These are phyloP conservation scores for Penicillium italicum DNA, from an alignment of 2,329 filamentous ascomycete species.

Conservation along the genomic window DNA sequence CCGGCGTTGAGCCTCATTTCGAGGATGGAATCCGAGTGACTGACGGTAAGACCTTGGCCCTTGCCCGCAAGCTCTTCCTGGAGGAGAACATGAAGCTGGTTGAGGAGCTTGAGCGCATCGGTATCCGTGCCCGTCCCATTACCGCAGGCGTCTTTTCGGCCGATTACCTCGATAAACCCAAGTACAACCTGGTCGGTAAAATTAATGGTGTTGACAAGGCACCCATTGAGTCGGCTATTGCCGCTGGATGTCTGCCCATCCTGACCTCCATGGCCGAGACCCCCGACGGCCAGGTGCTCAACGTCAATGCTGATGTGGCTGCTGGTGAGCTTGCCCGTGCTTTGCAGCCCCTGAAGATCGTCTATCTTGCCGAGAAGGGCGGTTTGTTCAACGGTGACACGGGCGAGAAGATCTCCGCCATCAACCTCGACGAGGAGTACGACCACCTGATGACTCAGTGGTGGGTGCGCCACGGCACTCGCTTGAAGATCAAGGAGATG, in stretches of 20 bases:
- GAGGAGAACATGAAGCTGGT: conserved; percentile 93
- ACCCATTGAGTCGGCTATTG: conserved; percentile 86
- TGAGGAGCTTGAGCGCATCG: conserved; percentile 82
- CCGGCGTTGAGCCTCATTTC: conserved; percentile 90
- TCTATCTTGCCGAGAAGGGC: conserved; percentile 98
- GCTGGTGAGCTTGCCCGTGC: conserved; percentile 87
- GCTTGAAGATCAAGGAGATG: conserved; percentile 96
- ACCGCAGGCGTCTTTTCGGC: conserved; percentile 86
- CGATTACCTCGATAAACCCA: conserved; percentile 93
- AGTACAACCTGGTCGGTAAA: conserved; percentile 93
- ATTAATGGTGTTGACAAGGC: conserved; percentile 88
- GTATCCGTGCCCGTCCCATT: conserved; percentile 83
- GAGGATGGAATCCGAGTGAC: conserved; percentile 95
- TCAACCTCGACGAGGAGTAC: conserved; percentile 96
- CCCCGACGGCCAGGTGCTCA: conserved; percentile 83
- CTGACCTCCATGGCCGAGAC: conserved; percentile 96
- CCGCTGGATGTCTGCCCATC: conserved; percentile 86
- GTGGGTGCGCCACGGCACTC: conserved; percentile 92
- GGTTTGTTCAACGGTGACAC: conserved; percentile 90
- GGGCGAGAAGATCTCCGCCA: conserved; percentile 92
- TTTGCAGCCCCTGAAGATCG: conserved; percentile 91
- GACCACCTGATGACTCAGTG: conserved; percentile 87
- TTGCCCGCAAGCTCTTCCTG: conserved; percentile 88
- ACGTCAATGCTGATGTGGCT: conserved; percentile 96
- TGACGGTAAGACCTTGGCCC: conserved; percentile 86